phyloP scores from a whole-genome alignment of 352 stramenopile genomes.

The Phytophthora uliginosa region DNA sequence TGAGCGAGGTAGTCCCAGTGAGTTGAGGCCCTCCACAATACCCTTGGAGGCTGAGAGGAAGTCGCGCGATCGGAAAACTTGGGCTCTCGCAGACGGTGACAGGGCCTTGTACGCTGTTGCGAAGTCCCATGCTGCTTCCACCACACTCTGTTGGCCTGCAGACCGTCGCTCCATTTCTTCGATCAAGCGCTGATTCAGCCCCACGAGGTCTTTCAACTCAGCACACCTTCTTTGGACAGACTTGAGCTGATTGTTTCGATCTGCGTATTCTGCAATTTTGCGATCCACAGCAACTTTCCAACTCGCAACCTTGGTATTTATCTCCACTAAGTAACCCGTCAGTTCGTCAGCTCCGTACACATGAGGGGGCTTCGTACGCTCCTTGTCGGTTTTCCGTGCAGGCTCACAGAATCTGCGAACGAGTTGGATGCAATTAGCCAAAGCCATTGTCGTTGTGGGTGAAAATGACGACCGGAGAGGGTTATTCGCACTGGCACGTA shows the following conservation, averaged over 20 bases:
- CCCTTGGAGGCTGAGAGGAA: slow-evolving; percentile 53
- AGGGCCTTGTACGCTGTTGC: slow-evolving; percentile 50
- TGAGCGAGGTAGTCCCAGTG: slow-evolving; percentile 38
- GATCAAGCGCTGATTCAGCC: slow-evolving; percentile 53
- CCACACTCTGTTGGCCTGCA: slow-evolving; percentile 41
- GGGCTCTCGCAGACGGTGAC: slow-evolving; percentile 38
- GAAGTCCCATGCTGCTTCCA: slow-evolving; percentile 57
- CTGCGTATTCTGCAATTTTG: slow-evolving; percentile 53
- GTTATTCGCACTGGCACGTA: slow-evolving; percentile 16
- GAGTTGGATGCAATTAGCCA: slow-evolving; percentile 59
- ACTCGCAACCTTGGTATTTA: slow-evolving; percentile 53
- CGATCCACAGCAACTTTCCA: slow-evolving; percentile 60
- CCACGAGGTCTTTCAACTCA: slow-evolving; percentile 61
- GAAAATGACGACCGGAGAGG: slow-evolving; percentile 23
- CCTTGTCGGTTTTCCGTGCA: slow-evolving; percentile 21
- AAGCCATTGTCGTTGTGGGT: slow-evolving; percentile 41
- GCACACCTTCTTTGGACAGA: slow-evolving; percentile 51
- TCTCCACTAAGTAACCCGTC: slow-evolving; percentile 48
- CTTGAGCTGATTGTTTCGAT: slow-evolving; percentile 53
- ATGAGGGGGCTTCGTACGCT: slow-evolving; percentile 3
- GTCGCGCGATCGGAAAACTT: slow-evolving; percentile 51
- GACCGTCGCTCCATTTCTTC: slow-evolving; percentile 54
- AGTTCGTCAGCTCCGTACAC: slow-evolving; percentile 18
- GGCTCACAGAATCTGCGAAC: slow-evolving; percentile 55
- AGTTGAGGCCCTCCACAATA: slow-evolving; percentile 48